Evolutionary conservation across 2,329 filamentous ascomycete species (phyloP).

Genomic region (Cladosporium sphaerospermum): DNA sequence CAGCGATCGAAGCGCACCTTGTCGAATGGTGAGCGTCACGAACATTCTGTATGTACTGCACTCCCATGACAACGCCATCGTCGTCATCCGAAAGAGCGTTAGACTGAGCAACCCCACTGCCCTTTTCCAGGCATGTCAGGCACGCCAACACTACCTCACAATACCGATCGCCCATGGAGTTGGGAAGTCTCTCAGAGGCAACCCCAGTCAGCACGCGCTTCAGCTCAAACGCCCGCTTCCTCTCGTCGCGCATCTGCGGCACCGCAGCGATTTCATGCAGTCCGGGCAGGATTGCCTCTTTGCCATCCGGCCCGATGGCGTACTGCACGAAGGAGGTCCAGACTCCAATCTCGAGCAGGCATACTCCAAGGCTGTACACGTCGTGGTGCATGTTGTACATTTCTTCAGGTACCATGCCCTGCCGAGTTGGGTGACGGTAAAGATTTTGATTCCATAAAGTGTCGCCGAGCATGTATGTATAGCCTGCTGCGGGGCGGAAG

Average conservation of each 20-base stretch:
- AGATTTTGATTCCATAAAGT: slow-evolving; percentile 39
- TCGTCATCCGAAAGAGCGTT: not conserved
- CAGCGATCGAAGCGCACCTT: too few relatives aligned
- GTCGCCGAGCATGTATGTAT: slow-evolving; percentile 34
- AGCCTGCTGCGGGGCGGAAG: slow-evolving; percentile 32
- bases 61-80: not conserved
- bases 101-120: slow-evolving; percentile 5
- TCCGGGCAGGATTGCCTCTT: not conserved
- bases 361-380: slow-evolving; percentile 51
- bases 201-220: slow-evolving; percentile 19
- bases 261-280: not conserved
- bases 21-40: not conserved
- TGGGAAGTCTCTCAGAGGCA: slow-evolving; percentile 21
- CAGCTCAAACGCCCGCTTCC: slow-evolving; percentile 9
- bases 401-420: slow-evolving; percentile 36
- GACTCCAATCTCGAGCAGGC: slow-evolving; percentile 48
- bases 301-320: slow-evolving; percentile 2
- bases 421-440: slow-evolving; percentile 46
- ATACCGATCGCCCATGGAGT: slow-evolving; percentile 31
- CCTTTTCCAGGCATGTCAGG: slow-evolving; percentile 26
- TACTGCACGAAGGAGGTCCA: slow-evolving; percentile 37
- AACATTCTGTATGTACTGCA: not conserved
- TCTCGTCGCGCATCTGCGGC: slow-evolving; percentile 1
- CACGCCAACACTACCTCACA: slow-evolving; percentile 28
- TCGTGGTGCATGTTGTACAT: slow-evolving; percentile 49